Percentiles rank a stretch among this genome's conserved stretches.
phyloP scores from a whole-genome alignment of 192 early-diverging fungal genomes.

The Irineochytrium annulatum region DNA sequence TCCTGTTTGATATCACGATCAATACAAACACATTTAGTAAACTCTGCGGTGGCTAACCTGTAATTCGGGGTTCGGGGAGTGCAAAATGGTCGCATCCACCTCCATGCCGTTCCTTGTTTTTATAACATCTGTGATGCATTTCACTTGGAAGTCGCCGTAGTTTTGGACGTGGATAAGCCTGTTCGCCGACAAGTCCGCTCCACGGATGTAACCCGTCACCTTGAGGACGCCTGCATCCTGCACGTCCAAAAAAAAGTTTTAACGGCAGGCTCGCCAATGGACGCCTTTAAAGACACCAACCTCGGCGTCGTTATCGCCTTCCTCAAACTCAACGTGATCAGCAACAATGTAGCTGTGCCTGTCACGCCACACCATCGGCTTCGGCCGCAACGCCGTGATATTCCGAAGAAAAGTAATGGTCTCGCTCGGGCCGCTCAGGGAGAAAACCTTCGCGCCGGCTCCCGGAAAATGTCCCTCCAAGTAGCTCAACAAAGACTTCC shows the following conservation, averaged over 20 bases:
- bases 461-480: slow-evolving; percentile 87
- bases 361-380: slow-evolving; percentile 81
- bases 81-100: slow-evolving; percentile 53
- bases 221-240: slow-evolving; percentile 51
- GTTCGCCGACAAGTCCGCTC: slow-evolving; percentile 82
- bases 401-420: slow-evolving; percentile 65
- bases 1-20: slow-evolving; percentile 50
- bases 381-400: slow-evolving; percentile 74
- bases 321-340: slow-evolving; percentile 68
- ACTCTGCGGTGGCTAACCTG: slow-evolving; percentile 16
- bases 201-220: slow-evolving; percentile 84
- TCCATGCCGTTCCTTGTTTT: slow-evolving; percentile 38
- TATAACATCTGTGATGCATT: slow-evolving; percentile 46
- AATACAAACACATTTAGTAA: background rate
- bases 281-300: background rate
- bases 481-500: slow-evolving; percentile 80
- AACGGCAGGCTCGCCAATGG: background rate
- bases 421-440: slow-evolving; percentile 52
- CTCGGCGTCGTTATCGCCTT: slow-evolving; percentile 43
- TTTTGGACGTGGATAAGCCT: slow-evolving; percentile 87
- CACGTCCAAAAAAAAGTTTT: background rate
- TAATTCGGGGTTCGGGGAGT: slow-evolving; percentile 59
- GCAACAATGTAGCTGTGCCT: slow-evolving; percentile 81
- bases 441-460: slow-evolving; percentile 60
- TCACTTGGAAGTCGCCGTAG: slow-evolving; percentile 91